Base-by-base conservation (phyloP, 75 land plant species). In the Pinus tabuliformis region DNA sequence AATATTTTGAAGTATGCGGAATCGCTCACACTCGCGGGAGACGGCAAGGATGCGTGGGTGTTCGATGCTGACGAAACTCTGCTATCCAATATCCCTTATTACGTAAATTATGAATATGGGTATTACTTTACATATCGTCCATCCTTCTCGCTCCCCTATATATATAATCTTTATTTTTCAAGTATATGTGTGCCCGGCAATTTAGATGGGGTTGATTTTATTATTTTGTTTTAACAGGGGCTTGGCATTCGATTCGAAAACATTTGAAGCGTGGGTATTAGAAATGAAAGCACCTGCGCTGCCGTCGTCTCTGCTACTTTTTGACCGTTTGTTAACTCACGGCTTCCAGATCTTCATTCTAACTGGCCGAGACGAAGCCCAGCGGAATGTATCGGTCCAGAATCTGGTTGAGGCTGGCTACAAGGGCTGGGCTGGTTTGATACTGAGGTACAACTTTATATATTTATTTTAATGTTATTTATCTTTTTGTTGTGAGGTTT, bases 201-300 rank as follows among this genome's bases (percentile, higher is more conserved):
- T 18, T 91, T 89, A 42, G 79, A 91, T 73, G 56, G 21, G 0
- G 62, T 56, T 42, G 64, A 78, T 36, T 57, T 90, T 89, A 71
- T 83, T 84, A 74, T 74, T 78, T 66, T 95, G 93, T 91, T 93
- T 95, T 62, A 89, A 90, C 59, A 76, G 80, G 72, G 92, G 80
- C 3, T 75, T 12, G 54, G 88, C 89, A 36, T 89, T 88, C 1
- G 84, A 3, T 76, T 95, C 5, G 45, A 70, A 39, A 59, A 88
- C 15, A 88, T 87, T 72, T 76, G 88, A 76, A 74, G 76, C 52
- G 9, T 45, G 52, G 52, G 52, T 45, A 6, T 45, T 8, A 8
- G 52, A 45, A 1, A 45, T 45, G 52, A 45, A 8, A 45, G 7
- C 52, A 45, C 52, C 52, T 45, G 8, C 52, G 52, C 52, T 45